A percentile compares a stretch with the other conserved stretches of the same genome.
Evolutionary conservation across 768 basidiomycete species (phyloP).

Genomic region (Psilocybe azurescens): DNA sequence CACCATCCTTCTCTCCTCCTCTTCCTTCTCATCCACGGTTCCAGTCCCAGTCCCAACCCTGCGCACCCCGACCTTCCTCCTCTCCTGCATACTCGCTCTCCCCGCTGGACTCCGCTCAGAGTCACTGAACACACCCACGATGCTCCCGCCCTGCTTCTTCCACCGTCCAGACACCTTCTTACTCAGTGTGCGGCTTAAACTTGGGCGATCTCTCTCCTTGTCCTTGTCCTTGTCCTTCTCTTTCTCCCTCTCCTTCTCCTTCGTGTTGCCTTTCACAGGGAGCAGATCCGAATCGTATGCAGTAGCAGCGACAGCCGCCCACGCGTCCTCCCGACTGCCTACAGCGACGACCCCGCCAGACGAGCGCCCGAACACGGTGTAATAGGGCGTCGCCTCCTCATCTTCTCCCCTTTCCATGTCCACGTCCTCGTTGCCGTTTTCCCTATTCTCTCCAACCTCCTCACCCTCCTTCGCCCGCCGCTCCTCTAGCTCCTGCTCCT

Average conservation of each 20-base stretch:
- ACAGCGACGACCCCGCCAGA: conserved; percentile 50
- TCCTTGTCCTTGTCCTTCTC: conserved; percentile 12
- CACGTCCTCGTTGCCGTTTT: not conserved
- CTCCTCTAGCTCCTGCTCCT: not conserved
- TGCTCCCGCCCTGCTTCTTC: conserved; percentile 21
- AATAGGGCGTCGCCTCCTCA: conserved; percentile 47
- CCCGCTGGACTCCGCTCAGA: conserved; percentile 9
- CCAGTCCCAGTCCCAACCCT: conserved; percentile 10
- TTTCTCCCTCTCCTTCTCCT: conserved; percentile 12
- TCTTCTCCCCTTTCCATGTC: not conserved
- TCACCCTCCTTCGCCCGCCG: not conserved
- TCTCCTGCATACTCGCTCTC: conserved; percentile 37
- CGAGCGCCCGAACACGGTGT: conserved; percentile 57
- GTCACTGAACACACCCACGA: conserved; percentile 16
- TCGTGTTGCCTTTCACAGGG: not conserved
- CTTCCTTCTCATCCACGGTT: conserved; percentile 14
- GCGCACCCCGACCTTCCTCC: conserved; percentile 19
- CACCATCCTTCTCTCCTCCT: conserved; percentile 19
- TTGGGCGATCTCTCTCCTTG: conserved; percentile 13
- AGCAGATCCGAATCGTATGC: too few species aligned
- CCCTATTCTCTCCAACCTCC: not conserved
- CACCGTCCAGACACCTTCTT: conserved; percentile 42
- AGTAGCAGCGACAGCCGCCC: not conserved
- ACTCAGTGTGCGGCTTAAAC: conserved; percentile 32
- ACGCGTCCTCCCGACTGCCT: conserved; percentile 41